Conservation (phyloP, 1,284 basidiomycete genomes). For the Apiotrichum montevideense region DNA sequence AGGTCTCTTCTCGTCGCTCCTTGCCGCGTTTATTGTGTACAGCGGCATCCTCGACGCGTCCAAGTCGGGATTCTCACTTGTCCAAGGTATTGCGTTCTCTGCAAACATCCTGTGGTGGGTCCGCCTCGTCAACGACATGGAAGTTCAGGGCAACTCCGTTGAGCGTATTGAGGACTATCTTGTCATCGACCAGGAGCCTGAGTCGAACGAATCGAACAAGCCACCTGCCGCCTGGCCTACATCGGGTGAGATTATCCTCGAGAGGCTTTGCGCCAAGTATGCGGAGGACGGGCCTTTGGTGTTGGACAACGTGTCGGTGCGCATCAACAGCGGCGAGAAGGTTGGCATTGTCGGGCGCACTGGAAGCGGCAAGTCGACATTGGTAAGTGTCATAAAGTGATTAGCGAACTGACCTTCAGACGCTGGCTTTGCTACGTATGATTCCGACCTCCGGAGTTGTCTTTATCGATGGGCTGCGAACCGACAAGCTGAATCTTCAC, state of each 20-base stretch:
- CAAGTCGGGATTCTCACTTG: conserved; percentile 45
- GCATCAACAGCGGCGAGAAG: conserved; percentile 57
- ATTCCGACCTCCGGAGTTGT: conserved; percentile 57
- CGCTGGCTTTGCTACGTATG: conserved; percentile 48
- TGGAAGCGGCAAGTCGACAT: conserved; percentile 62
- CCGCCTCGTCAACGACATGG: conserved; percentile 46
- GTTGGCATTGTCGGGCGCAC: conserved; percentile 64
- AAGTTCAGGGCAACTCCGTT: conserved; percentile 50
- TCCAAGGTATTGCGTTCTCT: conserved; percentile 44
- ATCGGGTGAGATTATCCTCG: conserved; percentile 60
- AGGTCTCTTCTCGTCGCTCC: conserved; percentile 36
- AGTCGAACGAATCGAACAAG: conserved; percentile 50
- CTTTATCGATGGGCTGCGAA: conserved; percentile 45
- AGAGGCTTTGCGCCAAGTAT: conserved; percentile 49
- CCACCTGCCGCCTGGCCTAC: conserved; percentile 75
- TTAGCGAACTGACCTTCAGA: conserved; percentile 13
- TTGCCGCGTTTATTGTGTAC: conserved; percentile 44
- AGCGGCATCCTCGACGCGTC: conserved; percentile 33
- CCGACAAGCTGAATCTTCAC: conserved; percentile 57
- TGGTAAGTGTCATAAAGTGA: conserved; percentile 22
- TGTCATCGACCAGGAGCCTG: conserved; percentile 64
- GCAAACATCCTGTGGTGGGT: conserved; percentile 39
- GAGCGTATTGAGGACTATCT: conserved; percentile 70
- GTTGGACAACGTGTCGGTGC: conserved; percentile 55
- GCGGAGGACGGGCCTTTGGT: conserved; percentile 50